Evolutionary conservation across 768 basidiomycete genomes (phyloP).

Genomic region (Mycena vulgaris): DNA sequence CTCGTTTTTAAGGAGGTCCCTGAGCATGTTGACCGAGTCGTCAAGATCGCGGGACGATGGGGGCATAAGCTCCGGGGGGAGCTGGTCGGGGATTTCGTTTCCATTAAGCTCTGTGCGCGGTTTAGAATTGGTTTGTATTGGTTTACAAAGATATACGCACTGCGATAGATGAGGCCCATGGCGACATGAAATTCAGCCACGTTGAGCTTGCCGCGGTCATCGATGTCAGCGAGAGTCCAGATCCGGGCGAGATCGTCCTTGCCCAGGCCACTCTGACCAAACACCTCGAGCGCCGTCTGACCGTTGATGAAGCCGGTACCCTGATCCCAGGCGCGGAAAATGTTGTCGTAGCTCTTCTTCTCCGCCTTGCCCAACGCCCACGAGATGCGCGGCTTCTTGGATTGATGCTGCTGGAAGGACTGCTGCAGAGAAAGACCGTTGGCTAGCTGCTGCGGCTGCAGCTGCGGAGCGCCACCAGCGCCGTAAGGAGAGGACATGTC

Average conservation of each 20-base stretch:
- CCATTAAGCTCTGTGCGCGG: conserved; percentile 86
- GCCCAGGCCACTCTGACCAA: conserved; percentile 91
- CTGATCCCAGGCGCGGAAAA: conserved; percentile 97
- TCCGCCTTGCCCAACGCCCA: conserved; percentile 93
- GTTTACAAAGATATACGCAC: conserved; percentile 68
- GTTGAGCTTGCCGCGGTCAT: conserved; percentile 96
- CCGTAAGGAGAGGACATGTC: conserved; percentile 73
- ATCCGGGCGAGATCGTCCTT: conserved; percentile 94
- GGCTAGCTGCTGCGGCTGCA: conserved; percentile 68
- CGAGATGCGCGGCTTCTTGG: conserved; percentile 81
- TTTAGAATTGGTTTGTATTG: not conserved
- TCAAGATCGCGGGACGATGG: conserved; percentile 93
- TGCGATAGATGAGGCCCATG: conserved; percentile 97
- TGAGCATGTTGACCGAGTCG: conserved; percentile 90
- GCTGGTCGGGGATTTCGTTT: conserved; percentile 87
- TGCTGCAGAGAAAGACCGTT: conserved; percentile 73
- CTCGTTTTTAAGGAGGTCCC: conserved; percentile 90
- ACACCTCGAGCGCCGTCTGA: conserved; percentile 89
- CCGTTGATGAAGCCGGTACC: conserved; percentile 90
- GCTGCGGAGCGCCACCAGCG: conserved; percentile 74
- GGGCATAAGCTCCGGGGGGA: conserved; percentile 92
- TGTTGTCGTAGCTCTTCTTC: conserved; percentile 96
- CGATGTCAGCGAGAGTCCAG: conserved; percentile 94
- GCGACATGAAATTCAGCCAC: conserved; percentile 98
- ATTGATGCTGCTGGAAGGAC: conserved; percentile 86